A percentile compares a stretch with the other conserved stretches of the same genome.
Evolutionary conservation across 352 stramenopile species (phyloP).

Genomic region (Phytopythium helicoides): DNA sequence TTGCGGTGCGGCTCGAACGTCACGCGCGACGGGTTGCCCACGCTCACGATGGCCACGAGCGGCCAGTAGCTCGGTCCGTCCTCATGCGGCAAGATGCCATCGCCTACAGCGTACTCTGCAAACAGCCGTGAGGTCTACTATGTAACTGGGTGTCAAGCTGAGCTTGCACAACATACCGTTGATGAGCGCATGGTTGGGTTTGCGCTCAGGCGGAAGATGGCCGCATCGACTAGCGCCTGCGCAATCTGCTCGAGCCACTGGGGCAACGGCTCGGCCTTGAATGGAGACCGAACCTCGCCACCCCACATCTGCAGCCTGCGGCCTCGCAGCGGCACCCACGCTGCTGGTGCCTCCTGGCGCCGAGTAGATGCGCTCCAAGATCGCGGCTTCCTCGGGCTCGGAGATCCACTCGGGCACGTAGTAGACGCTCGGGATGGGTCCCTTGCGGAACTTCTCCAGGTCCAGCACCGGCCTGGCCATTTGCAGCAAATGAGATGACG

Average conservation of each 20-base stretch:
- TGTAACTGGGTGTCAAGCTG: neutral
- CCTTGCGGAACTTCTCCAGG: slow-evolving; percentile 28
- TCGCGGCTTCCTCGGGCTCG: slow-evolving; percentile 46
- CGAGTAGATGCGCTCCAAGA: slow-evolving; percentile 56
- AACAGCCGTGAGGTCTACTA: neutral
- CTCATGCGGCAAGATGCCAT: slow-evolving; percentile 69
- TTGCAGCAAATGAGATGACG: neutral
- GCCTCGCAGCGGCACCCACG: slow-evolving; percentile 66
- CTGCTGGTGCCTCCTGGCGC: slow-evolving; percentile 24
- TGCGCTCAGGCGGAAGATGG: slow-evolving; percentile 45
- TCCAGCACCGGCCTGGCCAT: slow-evolving; percentile 29
- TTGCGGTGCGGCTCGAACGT: slow-evolving; percentile 59
- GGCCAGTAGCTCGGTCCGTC: slow-evolving; percentile 70
- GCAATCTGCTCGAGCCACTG: slow-evolving; percentile 55
- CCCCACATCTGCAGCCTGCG: slow-evolving; percentile 71
- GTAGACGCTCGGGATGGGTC: slow-evolving; percentile 42
- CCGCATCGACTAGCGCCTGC: slow-evolving; percentile 41
- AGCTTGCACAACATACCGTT: slow-evolving; percentile 35
- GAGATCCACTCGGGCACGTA: slow-evolving; percentile 70
- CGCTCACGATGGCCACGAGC: slow-evolving; percentile 67
- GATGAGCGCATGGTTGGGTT: slow-evolving; percentile 69
- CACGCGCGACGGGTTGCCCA: slow-evolving; percentile 47
- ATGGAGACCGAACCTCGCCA: slow-evolving; percentile 56
- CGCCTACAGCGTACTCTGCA: slow-evolving; percentile 59
- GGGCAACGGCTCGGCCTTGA: slow-evolving; percentile 38